phyloP scores from a whole-genome alignment of 768 basidiomycete genomes.

The Thelephora aurantiotincta region DNA sequence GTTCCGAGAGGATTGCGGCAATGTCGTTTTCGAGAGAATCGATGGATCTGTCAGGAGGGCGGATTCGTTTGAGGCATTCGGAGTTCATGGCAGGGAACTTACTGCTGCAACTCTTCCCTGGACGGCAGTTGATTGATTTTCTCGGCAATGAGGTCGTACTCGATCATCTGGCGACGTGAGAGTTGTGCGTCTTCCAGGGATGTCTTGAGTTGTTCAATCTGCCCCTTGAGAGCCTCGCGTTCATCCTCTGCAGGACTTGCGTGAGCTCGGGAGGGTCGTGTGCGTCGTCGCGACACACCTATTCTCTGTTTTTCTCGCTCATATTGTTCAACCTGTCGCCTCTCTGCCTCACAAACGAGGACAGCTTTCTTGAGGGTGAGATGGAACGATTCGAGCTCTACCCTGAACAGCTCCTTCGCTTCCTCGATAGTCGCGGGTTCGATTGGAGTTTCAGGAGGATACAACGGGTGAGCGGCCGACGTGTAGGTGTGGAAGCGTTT shows the following conservation, averaged over 20 bases:
- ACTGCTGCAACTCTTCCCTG: constrained; percentile 68
- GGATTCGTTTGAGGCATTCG: not conserved
- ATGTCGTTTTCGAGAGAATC: constrained; percentile 64
- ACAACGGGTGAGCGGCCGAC: constrained; percentile 36
- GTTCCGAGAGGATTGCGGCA: constrained; percentile 56
- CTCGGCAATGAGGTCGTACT: constrained; percentile 76
- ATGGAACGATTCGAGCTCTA: constrained; percentile 68
- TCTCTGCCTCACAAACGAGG: constrained; percentile 80
- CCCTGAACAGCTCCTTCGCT: constrained; percentile 64
- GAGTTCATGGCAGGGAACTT: constrained; percentile 16
- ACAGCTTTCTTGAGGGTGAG: constrained; percentile 60
- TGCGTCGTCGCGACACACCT: constrained; percentile 30
- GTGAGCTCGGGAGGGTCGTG: constrained; percentile 4
- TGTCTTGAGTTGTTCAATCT: constrained; percentile 68
- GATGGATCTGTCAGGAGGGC: constrained; percentile 36
- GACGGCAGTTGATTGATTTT: constrained; percentile 67
- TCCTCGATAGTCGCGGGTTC: constrained; percentile 34
- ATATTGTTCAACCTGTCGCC: constrained; percentile 76
- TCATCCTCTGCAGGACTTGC: constrained; percentile 42
- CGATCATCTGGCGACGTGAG: constrained; percentile 64
- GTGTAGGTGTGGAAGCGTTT: constrained; percentile 73
- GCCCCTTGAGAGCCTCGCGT: constrained; percentile 46
- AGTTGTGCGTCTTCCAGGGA: constrained; percentile 69
- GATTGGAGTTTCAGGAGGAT: constrained; percentile 14
- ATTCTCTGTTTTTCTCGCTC: constrained; percentile 57